Evolutionary conservation across 1,284 basidiomycete species (phyloP), one percentile per base, ranked within the genome.

Genomic region (Cutaneotrichosporon arboriforme): DNA sequence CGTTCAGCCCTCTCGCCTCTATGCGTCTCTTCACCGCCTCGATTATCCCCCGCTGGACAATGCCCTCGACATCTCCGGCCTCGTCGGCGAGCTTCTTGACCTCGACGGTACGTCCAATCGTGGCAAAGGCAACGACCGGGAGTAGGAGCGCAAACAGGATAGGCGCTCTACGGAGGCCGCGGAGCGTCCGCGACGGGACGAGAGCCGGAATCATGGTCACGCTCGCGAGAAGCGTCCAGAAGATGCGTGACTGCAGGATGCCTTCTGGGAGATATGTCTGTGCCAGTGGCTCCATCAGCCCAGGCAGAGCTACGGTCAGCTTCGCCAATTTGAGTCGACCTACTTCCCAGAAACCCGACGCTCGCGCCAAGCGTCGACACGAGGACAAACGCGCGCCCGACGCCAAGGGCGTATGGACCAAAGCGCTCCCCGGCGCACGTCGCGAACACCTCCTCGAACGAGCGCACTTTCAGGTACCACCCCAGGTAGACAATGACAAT

Each of bases 401-500:
- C 68, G 52, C 66, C 68, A 12, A 67, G 52, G 1, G 68, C 73
- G 37, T 67, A 66, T 18, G 49, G 54, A 1, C 69, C 67, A 43
- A 65, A 73, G 35, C 59, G 60, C 26, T 63, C 69, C 33, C 62
- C 66, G 10, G 64, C 69, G 51, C 48, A 60, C 2, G 59, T 55
- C 1, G 67, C 70, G 33, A 70, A 72, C 9, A 74, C 72, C n/a
- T 74, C 70, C 51, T 76, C 73, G 51, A 75, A 74, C 9, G 63
- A 65, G 10, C 58, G 57, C 1, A 74, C 73, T 46, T 74, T 74
- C 42, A 76, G 68, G 58, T 76, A 76, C 73, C 73, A 72, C 1
- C 72, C 62, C 2, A 76, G 66, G 53, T 76, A 75, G 41, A 75
- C 72, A 20, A 73, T 72, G 37, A 76, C 74, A 20, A 76, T 71